Evolutionary conservation across 2,329 filamentous ascomycete species (phyloP).

Genomic region (Neoascochyta sp.): DNA sequence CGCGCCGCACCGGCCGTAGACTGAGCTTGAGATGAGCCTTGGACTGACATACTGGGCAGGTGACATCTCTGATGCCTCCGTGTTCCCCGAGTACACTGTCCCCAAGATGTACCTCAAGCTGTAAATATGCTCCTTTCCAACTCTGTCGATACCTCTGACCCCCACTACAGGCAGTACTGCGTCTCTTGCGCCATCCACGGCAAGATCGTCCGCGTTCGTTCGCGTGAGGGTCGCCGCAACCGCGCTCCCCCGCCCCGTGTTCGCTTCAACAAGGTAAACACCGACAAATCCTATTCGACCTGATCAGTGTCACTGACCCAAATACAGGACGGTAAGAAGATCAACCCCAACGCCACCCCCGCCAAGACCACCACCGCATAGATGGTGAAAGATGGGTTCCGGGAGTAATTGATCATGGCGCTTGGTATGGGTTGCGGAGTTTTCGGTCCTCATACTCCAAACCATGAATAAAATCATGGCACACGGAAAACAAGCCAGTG

Average conservation of each 20-base stretch:
- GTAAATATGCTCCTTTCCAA: no score
- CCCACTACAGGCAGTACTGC: no score
- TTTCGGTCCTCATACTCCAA: conserved; percentile 35
- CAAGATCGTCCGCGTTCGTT: conserved; percentile 99
- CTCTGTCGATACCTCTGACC: no score
- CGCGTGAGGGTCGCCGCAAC: conserved; percentile 95
- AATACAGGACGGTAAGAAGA: conserved; percentile 99
- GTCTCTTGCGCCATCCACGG: conserved; percentile 99
- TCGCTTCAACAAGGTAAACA: conserved; percentile 99
- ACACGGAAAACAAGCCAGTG: conserved; percentile 27
- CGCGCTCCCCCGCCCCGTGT: conserved; percentile 95
- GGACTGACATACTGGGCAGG: conserved; percentile 53
- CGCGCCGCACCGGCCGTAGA: conserved; percentile 4
- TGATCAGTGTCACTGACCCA: no score
- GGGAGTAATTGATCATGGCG: conserved; percentile 32
- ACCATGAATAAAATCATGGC: conserved; percentile 35
- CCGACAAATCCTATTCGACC: no score
- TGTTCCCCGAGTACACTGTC: conserved; percentile 98
- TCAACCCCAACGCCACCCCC: conserved; percentile 80
- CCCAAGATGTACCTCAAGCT: conserved; percentile 99
- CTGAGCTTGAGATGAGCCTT: conserved; percentile 8
- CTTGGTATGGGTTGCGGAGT: conserved; percentile 35
- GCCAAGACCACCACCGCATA: conserved; percentile 53
- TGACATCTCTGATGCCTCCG: conserved; percentile 99
- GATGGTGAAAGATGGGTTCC: conserved; percentile 6